Evolutionary conservation across 2,329 filamentous ascomycete genomes (phyloP).

Genomic region (Cercospora zeina): DNA sequence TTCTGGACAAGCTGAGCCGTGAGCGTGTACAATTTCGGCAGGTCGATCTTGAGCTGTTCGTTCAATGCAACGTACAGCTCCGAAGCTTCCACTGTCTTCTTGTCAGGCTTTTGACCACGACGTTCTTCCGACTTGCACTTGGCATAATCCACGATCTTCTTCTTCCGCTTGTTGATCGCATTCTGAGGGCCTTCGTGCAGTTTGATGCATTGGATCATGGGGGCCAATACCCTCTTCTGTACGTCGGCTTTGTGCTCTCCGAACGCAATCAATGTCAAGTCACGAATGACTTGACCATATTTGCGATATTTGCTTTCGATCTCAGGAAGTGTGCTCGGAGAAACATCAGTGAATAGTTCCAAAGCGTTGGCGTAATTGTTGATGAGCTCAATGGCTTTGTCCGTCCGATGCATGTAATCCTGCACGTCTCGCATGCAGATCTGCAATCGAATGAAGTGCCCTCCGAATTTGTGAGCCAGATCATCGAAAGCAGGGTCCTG

Average conservation of each 20-base stretch:
- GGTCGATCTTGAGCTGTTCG: constrained; percentile 86
- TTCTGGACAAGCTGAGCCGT: constrained; percentile 83
- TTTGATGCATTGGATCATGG: constrained; percentile 74
- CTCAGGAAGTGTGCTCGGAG: constrained; percentile 73
- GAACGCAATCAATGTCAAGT: constrained; percentile 78
- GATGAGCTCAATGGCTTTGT: constrained; percentile 77
- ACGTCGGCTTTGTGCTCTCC: constrained; percentile 76
- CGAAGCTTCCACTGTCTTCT: constrained; percentile 77
- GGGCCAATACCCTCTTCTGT: constrained; percentile 79
- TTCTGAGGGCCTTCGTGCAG: constrained; percentile 80
- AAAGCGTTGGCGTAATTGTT: constrained; percentile 78
- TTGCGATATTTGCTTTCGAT: constrained; percentile 92
- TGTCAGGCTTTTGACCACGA: constrained; percentile 80
- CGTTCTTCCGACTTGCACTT: constrained; percentile 76
- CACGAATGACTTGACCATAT: constrained; percentile 82
- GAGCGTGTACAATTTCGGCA: constrained; percentile 77
- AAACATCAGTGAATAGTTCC: constrained; percentile 73
- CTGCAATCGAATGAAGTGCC: constrained; percentile 88
- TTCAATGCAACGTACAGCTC: constrained; percentile 91
- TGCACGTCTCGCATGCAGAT: constrained; percentile 93
- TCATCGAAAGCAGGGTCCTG: constrained; percentile 82
- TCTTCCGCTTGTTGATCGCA: constrained; percentile 91
- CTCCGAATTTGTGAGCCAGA: constrained; percentile 81
- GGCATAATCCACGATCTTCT: constrained; percentile 86
- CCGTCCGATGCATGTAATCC: constrained; percentile 79